phyloP scores from a whole-genome alignment of 495 filamentous ascomycete genomes.

The Delitschia confertaspora region DNA sequence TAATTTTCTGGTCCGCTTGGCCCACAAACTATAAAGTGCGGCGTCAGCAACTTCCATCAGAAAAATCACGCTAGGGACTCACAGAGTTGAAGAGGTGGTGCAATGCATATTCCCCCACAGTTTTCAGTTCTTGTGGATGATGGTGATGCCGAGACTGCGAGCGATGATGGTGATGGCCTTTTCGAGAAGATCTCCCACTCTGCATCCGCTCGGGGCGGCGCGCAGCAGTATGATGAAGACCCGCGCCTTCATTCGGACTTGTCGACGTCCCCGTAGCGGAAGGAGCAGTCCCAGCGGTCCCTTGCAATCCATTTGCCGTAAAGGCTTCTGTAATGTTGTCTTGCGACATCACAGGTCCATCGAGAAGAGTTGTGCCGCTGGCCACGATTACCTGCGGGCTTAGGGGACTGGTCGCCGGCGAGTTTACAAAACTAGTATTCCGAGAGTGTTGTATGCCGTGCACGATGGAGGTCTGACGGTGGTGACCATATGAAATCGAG shows the following conservation, averaged over 20 bases:
- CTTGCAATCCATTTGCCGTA: conserved; percentile 11
- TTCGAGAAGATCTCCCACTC: conserved; percentile 51
- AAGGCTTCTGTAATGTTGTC: conserved; percentile 26
- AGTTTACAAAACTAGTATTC: conserved; percentile 63
- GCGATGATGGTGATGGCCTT: conserved; percentile 67
- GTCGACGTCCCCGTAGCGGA: neutral
- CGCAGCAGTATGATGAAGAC: neutral
- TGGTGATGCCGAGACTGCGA: conserved; percentile 69
- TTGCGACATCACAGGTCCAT: conserved; percentile 27
- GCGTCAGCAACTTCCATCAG: conserved; percentile 16
- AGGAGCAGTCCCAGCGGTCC: neutral
- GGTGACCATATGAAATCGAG: conserved; percentile 71
- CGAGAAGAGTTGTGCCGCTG: conserved; percentile 31
- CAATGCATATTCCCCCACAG: conserved; percentile 90
- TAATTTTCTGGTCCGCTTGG: conserved; percentile 88
- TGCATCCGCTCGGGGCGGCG: conserved; percentile 52
- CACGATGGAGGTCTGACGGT: conserved; percentile 88
- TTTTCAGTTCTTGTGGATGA: conserved; percentile 67
- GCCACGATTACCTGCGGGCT: conserved; percentile 76
- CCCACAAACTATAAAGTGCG: conserved; percentile 52
- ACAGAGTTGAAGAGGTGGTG: conserved; percentile 93
- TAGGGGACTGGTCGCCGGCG: conserved; percentile 64
- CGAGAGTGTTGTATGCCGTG: conserved; percentile 91
- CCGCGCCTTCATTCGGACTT: neutral
- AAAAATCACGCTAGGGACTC: conserved; percentile 29